Evolutionary conservation across 2,329 filamentous ascomycete genomes (phyloP), one percentile per base, ranked within the genome.

Genomic region (Colletotrichum kahawae): DNA sequence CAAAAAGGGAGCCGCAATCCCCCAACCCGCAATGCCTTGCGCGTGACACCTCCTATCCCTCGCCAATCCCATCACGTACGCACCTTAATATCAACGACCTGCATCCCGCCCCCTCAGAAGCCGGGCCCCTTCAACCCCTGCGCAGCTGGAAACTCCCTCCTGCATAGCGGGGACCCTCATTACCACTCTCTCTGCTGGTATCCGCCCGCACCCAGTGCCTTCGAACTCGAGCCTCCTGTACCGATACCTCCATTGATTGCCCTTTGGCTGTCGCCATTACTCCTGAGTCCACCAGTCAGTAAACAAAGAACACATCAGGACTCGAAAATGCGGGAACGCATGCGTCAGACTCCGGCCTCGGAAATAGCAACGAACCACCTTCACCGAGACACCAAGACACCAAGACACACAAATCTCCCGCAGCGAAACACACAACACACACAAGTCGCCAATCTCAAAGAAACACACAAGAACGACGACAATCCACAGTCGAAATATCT

Each of bases 81-180:
- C 62, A 74, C 68, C 54, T 74, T 67, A 63, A 74, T 71, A 43
- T 74, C 31, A 71, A 74, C 71, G 48, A 67, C 67, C 71, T 74
- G 66, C 71, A 67, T 60, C 8, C 56, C 56, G 33, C 59, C 66
- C 65, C 70, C 67, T 38, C 67, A 38, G 27, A 33, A 68, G 27
- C 54, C 56, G 33, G 43, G 29, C 68, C 54, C 38, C 51, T 21
- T 33, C 14, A 24, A 74, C 71, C 71, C 71, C 67, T 74, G 71
- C 54, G 18, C 71, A 74, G 67, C 67, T 70, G 67, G 67, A 70
- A 60, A 69, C 67, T 57, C 34, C 36, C 56, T 57, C 54, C 36
- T 70, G 67, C 67, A 64, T 38, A 54, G 67, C 56, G 56, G 65
- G 51, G 51, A 24, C 56, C 36, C 16, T 68, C 56, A 69, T 69